These are phyloP conservation scores for Fraxinus velutina DNA, from an alignment of 305 asterid genomes.

Conservation along the genomic window DNA sequence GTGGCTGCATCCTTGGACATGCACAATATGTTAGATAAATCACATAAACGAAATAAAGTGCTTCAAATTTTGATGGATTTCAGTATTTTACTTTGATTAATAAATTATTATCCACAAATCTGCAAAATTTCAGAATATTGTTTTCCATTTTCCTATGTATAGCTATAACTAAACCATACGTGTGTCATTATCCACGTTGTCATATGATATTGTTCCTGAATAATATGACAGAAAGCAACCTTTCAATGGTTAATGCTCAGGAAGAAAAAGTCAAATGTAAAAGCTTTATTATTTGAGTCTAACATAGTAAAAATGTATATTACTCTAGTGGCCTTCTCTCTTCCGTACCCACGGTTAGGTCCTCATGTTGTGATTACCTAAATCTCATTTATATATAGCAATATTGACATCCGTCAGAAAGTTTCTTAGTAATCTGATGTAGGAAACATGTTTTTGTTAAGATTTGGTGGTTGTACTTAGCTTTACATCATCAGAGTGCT, in stretches of 20 bases:
- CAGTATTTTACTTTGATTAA: not conserved
- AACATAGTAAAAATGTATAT: not conserved
- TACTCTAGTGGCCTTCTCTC: not conserved
- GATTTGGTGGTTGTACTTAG: not conserved
- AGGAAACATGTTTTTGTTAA: not conserved
- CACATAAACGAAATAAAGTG: not conserved
- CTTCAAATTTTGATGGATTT: not conserved
- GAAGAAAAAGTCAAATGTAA: not conserved
- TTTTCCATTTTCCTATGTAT: not conserved
- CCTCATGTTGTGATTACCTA: not conserved
- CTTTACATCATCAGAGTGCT: not conserved
- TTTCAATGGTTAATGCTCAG: not conserved
- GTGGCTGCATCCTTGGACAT: not conserved
- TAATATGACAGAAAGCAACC: not conserved
- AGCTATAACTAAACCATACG: not conserved
- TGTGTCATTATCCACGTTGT: not conserved
- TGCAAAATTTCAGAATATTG: not conserved
- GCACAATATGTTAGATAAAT: not conserved
- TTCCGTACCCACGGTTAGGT: not conserved
- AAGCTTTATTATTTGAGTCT: not conserved
- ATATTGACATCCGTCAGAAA: not conserved
- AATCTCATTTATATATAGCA: not conserved
- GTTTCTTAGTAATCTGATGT: not conserved
- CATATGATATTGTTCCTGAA: conserved; percentile 1
- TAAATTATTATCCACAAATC: not conserved